Conservation (phyloP, 805 yeast genomes). For the Isabelozyma pseudorhagii region DNA sequence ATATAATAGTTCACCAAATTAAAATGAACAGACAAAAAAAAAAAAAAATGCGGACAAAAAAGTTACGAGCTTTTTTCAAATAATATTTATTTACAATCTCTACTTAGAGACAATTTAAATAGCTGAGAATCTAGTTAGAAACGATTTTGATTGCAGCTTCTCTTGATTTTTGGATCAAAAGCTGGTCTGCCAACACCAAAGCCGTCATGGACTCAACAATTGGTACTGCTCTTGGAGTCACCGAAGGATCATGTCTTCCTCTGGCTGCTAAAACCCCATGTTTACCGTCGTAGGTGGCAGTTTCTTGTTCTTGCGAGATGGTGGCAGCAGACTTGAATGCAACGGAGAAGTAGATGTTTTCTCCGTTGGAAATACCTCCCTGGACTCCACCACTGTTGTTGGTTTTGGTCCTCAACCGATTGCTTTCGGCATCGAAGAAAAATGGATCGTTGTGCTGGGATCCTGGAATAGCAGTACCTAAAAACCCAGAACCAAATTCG, state of each 20-base stretch:
- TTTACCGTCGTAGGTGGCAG: conserved; percentile 85
- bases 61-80: not conserved
- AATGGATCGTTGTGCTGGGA: conserved; percentile 93
- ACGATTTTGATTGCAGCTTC: conserved; percentile 32
- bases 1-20: no score
- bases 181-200: conserved; percentile 83
- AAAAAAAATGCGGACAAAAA: not conserved
- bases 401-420: conserved; percentile 77
- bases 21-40: not conserved
- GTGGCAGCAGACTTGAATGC: conserved; percentile 99
- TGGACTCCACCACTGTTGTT: conserved; percentile 97
- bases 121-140: not conserved
- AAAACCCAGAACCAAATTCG: conserved; percentile 95
- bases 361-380: conserved; percentile 98
- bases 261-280: conserved; percentile 88
- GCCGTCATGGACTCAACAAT: conserved; percentile 98
- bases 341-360: conserved; percentile 86
- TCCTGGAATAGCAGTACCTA: conserved; percentile 86
- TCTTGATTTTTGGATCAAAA: conserved; percentile 83
- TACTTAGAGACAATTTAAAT: not conserved
- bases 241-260: conserved; percentile 98
- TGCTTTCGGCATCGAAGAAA: conserved; percentile 53
- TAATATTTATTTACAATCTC: not conserved
- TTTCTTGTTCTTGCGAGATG: conserved; percentile 86
- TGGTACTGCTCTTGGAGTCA: conserved; percentile 97